Evolutionary conservation across 495 filamentous ascomycete species (phyloP).

Genomic region (Penicillium subrubescens): DNA sequence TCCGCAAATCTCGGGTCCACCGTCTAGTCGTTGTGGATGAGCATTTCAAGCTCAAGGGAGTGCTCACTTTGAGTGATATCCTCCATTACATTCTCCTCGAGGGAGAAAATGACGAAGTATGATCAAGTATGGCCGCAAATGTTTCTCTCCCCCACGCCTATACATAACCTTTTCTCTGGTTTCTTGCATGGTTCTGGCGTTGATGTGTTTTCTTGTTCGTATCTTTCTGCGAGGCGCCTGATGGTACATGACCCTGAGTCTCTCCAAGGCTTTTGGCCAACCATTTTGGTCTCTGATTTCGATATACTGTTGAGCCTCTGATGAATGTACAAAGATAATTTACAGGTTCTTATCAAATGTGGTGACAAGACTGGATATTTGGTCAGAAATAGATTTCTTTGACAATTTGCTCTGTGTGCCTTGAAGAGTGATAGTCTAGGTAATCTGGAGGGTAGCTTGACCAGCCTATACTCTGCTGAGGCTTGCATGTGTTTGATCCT

Average conservation of each 20-base stretch:
- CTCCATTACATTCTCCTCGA: slow-evolving; percentile 91
- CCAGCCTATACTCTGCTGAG: too few species aligned
- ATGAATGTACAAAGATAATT: slow-evolving; percentile 37
- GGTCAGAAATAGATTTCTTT: slow-evolving; percentile 39
- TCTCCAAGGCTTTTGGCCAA: background rate
- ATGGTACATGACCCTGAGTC: background rate
- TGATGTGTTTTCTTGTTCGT: slow-evolving; percentile 22
- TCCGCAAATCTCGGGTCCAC: slow-evolving; percentile 92
- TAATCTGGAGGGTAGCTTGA: too few species aligned
- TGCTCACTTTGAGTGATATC: slow-evolving; percentile 95
- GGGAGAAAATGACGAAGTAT: slow-evolving; percentile 62
- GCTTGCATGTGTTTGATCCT: background rate
- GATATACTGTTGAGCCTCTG: slow-evolving; percentile 16
- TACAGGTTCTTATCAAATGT: slow-evolving; percentile 16
- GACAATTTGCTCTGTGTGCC: slow-evolving; percentile 10
- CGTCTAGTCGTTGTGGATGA: slow-evolving; percentile 91
- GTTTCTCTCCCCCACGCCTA: slow-evolving; percentile 6
- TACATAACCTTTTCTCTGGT: slow-evolving; percentile 26
- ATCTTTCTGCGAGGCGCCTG: background rate
- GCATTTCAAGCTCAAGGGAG: slow-evolving; percentile 77
- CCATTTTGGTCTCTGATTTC: background rate
- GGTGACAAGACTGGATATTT: slow-evolving; percentile 18
- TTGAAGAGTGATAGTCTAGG: background rate
- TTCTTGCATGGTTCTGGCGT: slow-evolving; percentile 45
- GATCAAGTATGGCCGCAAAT: slow-evolving; percentile 20